Evolutionary conservation across 2,329 filamentous ascomycete species (phyloP).

Genomic region (Knufia petricola): DNA sequence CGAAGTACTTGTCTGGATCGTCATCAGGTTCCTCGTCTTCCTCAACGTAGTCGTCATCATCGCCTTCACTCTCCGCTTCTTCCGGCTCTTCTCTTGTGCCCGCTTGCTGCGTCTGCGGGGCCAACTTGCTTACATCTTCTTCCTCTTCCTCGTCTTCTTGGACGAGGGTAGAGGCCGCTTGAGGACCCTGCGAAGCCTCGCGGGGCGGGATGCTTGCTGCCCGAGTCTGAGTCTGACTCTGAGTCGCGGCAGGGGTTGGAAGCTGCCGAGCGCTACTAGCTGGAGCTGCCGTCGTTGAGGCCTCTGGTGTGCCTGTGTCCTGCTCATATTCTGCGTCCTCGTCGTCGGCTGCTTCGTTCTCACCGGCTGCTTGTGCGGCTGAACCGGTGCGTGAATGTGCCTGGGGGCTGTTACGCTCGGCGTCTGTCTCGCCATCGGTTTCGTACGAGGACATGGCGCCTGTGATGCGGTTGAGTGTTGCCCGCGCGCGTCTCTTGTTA

Average conservation of each 20-base stretch:
- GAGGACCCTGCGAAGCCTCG: background rate
- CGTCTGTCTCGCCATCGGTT: conserved; percentile 3
- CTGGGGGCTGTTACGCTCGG: background rate
- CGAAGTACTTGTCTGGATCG: conserved; percentile 9
- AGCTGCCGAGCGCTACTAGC: conserved; percentile 6
- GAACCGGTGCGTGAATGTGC: conserved; percentile 8
- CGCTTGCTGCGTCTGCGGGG: background rate
- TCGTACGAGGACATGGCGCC: background rate
- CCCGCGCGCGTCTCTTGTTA: conserved; percentile 2
- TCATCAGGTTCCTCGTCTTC: conserved; percentile 6
- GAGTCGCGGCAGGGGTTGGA: conserved; percentile 15
- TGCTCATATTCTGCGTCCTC: conserved; percentile 6
- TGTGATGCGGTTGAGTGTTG: background rate
- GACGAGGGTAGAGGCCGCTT: background rate
- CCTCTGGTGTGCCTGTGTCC: background rate
- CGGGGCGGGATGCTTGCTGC: background rate
- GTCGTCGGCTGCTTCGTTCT: conserved; percentile 5
- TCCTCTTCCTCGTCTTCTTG: background rate
- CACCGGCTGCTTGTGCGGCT: conserved; percentile 1
- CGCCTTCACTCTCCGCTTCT: background rate
- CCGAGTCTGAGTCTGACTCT: background rate
- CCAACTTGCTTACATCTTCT: background rate
- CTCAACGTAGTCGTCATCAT: conserved; percentile 9
- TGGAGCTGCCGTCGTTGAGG: background rate
- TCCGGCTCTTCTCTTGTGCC: background rate